Percentiles rank a stretch among this genome's conserved stretches.
These are phyloP conservation scores for Yamadazyma diddensiae DNA, from an alignment of 1,139 yeast genomes.

Conservation along the genomic window DNA sequence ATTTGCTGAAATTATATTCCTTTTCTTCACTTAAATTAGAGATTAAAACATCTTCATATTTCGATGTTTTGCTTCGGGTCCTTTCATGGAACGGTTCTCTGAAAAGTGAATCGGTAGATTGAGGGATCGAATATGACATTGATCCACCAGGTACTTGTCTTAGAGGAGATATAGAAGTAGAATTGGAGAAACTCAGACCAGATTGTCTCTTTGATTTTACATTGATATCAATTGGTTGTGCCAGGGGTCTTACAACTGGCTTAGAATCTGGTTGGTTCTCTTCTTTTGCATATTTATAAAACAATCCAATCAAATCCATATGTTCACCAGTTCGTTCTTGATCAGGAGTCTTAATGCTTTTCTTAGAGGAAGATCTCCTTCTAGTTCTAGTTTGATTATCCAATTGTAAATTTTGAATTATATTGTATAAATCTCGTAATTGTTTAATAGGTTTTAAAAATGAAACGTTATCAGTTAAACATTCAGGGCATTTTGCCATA, in stretches of 20 bases:
- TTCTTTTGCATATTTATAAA: slow-evolving; percentile 43
- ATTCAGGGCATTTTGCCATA: slow-evolving; percentile 46
- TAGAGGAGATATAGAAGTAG: slow-evolving; percentile 17
- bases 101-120: slow-evolving; percentile 1
- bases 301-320: slow-evolving; percentile 36
- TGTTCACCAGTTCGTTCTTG: slow-evolving; percentile 19
- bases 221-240: slow-evolving; percentile 16
- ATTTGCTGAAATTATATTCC: slow-evolving; percentile 69
- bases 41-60: slow-evolving; percentile 22
- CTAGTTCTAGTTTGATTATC: slow-evolving; percentile 11
- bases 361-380: slow-evolving; percentile 25
- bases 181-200: slow-evolving; percentile 1
- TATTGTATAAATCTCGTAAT: slow-evolving; percentile 46
- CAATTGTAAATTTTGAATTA: slow-evolving; percentile 19
- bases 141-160: slow-evolving; percentile 9
- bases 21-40: slow-evolving; percentile 38
- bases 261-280: slow-evolving; percentile 18
- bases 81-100: slow-evolving; percentile 2
- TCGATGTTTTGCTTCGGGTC: slow-evolving; percentile 7
- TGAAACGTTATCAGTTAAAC: slow-evolving; percentile 28
- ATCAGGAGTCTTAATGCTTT: slow-evolving; percentile 19
- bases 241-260: slow-evolving; percentile 3
- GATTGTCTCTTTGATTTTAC: not conserved
- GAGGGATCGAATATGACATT: no score
- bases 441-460: slow-evolving; percentile 50